Evolutionary conservation across 805 yeast genomes (phyloP).

Genomic region (Torulaspora franciscae): DNA sequence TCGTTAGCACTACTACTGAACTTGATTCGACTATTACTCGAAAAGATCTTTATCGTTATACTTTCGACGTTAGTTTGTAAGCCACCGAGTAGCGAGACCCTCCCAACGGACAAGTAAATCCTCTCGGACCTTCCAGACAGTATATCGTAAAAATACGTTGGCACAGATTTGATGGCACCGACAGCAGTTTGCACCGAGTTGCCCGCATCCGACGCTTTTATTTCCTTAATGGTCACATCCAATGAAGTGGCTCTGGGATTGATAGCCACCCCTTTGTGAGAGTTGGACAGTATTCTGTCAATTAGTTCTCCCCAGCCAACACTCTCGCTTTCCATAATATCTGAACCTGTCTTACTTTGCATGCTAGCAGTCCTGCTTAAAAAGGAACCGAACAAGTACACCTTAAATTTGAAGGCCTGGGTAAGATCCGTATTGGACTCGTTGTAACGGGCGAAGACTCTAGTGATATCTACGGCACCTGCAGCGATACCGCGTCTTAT

Average conservation of each 20-base stretch:
- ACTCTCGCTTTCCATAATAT: conserved; percentile 40
- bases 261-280: conserved; percentile 69
- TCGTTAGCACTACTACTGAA: conserved; percentile 71
- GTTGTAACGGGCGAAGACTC: conserved; percentile 63
- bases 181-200: conserved; percentile 47
- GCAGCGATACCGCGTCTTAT: conserved; percentile 80
- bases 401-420: conserved; percentile 62
- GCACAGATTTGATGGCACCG: conserved; percentile 57
- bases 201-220: conserved; percentile 43
- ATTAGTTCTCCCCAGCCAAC: conserved; percentile 88
- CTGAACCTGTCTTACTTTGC: conserved; percentile 27
- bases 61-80: conserved; percentile 20
- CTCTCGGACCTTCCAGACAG: conserved; percentile 55
- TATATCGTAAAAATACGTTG: conserved; percentile 50
- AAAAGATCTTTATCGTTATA: conserved; percentile 26
- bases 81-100: conserved; percentile 24
- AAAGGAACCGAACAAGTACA: conserved; percentile 68
- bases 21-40: conserved; percentile 43
- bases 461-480: conserved; percentile 80
- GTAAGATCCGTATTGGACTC: conserved; percentile 53
- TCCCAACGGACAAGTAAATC: conserved; percentile 55
- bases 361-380: conserved; percentile 26
- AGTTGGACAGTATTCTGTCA: conserved; percentile 71
- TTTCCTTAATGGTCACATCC: conserved; percentile 67
- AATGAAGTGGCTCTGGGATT: conserved; percentile 76